phyloP scores from a whole-genome alignment of 176 grass and related monocot genomes.

The Zizania latifolia region DNA sequence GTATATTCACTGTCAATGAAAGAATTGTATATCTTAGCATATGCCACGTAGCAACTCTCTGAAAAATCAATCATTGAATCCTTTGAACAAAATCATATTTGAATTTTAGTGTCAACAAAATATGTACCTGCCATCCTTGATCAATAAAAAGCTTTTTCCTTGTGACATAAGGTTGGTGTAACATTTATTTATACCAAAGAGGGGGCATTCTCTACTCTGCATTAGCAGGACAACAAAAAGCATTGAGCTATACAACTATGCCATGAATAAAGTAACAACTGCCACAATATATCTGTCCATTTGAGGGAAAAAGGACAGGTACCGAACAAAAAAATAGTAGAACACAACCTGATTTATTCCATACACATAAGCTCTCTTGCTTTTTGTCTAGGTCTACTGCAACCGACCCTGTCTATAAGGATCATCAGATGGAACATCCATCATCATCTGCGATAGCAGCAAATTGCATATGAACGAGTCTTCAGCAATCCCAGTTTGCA shows the following conservation, averaged over 20 bases:
- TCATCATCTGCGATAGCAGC: too few relatives aligned
- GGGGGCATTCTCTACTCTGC: conserved; percentile 85
- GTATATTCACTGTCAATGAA: conserved; percentile 51
- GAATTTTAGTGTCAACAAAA: not conserved
- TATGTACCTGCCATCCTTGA: conserved; percentile 73
- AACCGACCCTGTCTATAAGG: too few relatives aligned
- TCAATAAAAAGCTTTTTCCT: conserved; percentile 71
- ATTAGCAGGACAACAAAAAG: conserved; percentile 12
- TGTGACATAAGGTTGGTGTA: conserved; percentile 72
- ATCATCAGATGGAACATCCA: too few relatives aligned
- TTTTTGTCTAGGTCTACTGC: too few relatives aligned
- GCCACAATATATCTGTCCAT: not conserved
- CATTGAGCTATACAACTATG: not conserved
- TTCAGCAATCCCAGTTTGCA: not conserved
- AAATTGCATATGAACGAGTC: too few relatives aligned
- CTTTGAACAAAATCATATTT: not conserved
- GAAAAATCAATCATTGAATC: conserved; percentile 21
- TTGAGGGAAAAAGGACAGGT: not conserved
- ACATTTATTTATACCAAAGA: conserved; percentile 81
- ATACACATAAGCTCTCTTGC: not conserved
- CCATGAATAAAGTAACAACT: not conserved
- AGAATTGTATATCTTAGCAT: conserved; percentile 86
- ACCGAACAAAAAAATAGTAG: conserved; percentile 5
- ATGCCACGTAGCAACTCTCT: conserved; percentile 76
- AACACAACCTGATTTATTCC: not conserved